Conservation (phyloP, 139 green algal genomes). For the Desmodesmus armatus region DNA sequence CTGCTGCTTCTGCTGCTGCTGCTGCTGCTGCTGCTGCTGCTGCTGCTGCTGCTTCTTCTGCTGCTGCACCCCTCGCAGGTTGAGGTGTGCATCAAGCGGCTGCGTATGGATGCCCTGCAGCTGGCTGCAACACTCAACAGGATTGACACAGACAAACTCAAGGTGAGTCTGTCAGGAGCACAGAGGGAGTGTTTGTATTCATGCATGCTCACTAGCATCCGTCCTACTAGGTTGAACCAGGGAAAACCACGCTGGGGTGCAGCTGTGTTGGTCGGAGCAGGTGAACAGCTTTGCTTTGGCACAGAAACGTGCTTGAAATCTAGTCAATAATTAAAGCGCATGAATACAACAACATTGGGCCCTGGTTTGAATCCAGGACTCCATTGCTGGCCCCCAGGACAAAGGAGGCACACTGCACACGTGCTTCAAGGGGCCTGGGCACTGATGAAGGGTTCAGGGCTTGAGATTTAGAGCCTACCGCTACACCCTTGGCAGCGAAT, state of each 20-base stretch:
- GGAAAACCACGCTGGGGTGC: too few species aligned
- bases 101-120: conserved; percentile 6
- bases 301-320: too few species aligned
- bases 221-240: not conserved
- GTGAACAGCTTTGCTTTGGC: too few species aligned
- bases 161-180: not conserved
- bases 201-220: too few species aligned
- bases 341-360: too few species aligned
- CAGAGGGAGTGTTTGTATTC: not conserved
- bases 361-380: not conserved
- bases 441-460: too few species aligned
- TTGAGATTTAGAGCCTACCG: too few species aligned
- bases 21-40: not conserved
- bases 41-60: not conserved
- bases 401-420: too few species aligned
- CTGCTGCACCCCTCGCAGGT: not conserved
- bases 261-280: not conserved
- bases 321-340: too few species aligned
- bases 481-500: too few species aligned
- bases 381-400: too few species aligned
- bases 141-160: conserved; percentile 19
- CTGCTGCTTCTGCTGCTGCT: not conserved
- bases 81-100: conserved; percentile 32
- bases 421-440: too few species aligned
- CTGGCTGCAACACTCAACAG: conserved; percentile 29